phyloP scores from a whole-genome alignment of 495 filamentous ascomycete species.

The Xylaria longipes region DNA sequence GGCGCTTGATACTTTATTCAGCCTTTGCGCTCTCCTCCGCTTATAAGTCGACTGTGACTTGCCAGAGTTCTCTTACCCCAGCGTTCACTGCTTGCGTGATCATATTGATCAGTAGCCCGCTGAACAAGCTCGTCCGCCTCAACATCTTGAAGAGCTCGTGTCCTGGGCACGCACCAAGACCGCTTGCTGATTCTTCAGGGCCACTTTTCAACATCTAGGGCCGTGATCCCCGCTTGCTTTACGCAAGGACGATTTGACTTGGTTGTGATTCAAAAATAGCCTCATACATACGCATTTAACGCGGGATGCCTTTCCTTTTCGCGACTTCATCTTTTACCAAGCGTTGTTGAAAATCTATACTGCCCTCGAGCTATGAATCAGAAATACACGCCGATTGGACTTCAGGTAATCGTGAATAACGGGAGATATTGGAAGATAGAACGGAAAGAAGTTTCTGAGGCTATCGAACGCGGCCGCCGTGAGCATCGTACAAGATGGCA shows the following conservation, averaged over 20 bases:
- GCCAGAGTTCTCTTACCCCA: not conserved
- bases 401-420: slow-evolving; percentile 26
- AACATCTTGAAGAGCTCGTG: slow-evolving; percentile 10
- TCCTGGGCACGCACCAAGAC: not conserved
- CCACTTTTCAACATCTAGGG: not conserved
- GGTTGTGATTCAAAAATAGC: slow-evolving; percentile 6
- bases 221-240: slow-evolving; percentile 1
- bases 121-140: not conserved
- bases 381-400: slow-evolving; percentile 17
- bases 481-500: slow-evolving; percentile 37
- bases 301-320: slow-evolving; percentile 4
- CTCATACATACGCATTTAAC: not conserved
- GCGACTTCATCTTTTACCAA: not conserved
- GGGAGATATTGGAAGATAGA: slow-evolving; percentile 25
- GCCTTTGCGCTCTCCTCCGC: not conserved
- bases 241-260: not conserved
- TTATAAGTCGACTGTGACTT: slow-evolving; percentile 10
- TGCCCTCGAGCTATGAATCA: slow-evolving; percentile 38
- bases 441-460: slow-evolving; percentile 31
- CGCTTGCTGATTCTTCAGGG: not conserved
- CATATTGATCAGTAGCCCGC: not conserved
- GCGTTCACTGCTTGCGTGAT: not conserved
- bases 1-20: not conserved
- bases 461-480: slow-evolving; percentile 29
- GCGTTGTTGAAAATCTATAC: slow-evolving; percentile 2